A percentile compares a stretch with the other conserved stretches of the same genome.
Conservation (phyloP, 2,329 filamentous ascomycete genomes). For the Cryphonectria nitschkei region DNA sequence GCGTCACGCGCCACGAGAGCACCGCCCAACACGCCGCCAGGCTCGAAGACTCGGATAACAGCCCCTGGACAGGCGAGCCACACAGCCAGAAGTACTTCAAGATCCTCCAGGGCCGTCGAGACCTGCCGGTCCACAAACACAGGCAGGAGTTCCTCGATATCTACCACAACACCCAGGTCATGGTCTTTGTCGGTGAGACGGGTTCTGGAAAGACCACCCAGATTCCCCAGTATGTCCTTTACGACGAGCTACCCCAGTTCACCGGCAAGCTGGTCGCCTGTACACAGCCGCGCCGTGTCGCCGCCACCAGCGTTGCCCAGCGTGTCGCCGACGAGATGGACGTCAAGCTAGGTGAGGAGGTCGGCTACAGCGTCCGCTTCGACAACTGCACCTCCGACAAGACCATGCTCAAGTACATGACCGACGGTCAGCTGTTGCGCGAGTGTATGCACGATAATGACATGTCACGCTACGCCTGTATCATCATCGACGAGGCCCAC, state of each 20-base stretch:
- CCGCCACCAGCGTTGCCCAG: conserved; percentile 97
- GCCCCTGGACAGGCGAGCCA: conserved; percentile 80
- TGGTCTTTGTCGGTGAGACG: conserved; percentile 98
- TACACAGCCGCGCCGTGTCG: conserved; percentile 96
- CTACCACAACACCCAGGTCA: conserved; percentile 92
- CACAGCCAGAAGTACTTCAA: conserved; percentile 86
- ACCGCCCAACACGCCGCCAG: conserved; percentile 74
- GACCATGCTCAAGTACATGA: conserved; percentile 99
- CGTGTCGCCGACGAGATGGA: conserved; percentile 98
- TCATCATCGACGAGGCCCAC: conserved; percentile 98
- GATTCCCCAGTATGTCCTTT: conserved; percentile 97
- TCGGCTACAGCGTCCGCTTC: conserved; percentile 98
- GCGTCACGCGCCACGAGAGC: conserved; percentile 77
- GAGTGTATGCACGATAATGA: conserved; percentile 97
- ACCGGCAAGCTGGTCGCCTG: conserved; percentile 91
- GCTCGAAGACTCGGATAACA: conserved; percentile 79
- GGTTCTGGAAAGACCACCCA: conserved; percentile 99
- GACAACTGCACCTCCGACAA: conserved; percentile 89
- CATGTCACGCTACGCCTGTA: conserved; percentile 90
- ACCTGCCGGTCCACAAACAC: conserved; percentile 90
- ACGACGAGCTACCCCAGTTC: conserved; percentile 89
- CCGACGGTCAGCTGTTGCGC: conserved; percentile 95
- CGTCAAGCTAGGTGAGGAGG: conserved; percentile 87
- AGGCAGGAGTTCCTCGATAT: conserved; percentile 91
- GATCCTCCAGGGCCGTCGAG: conserved; percentile 81